Evolutionary conservation across 208 protist species (phyloP).

Genomic region (Tetramitus jugosus): DNA sequence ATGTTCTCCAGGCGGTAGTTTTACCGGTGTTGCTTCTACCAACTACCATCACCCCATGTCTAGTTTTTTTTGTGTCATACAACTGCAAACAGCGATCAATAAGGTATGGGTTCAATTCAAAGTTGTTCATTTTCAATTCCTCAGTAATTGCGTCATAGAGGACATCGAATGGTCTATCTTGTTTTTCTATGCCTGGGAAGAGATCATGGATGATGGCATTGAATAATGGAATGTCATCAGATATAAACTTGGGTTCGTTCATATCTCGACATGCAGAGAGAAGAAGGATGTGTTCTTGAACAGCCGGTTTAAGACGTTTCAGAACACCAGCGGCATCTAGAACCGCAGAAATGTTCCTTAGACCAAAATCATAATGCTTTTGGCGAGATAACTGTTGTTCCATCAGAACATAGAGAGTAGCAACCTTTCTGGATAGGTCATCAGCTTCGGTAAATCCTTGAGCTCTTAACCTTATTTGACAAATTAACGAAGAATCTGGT

Average conservation of each 20-base stretch:
- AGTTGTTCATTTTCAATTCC: conserved; percentile 55
- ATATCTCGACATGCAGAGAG: conserved; percentile 89
- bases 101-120: conserved; percentile 68
- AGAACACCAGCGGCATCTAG: conserved; percentile 85
- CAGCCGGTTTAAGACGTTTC: conserved; percentile 70
- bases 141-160: conserved; percentile 68
- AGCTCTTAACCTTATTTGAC: conserved; percentile 92
- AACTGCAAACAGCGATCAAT: conserved; percentile 85
- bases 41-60: conserved; percentile 96
- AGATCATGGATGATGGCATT: conserved; percentile 84
- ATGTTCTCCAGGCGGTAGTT: conserved; percentile 80
- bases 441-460: conserved; percentile 90
- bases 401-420: conserved; percentile 89
- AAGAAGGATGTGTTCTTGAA: conserved; percentile 85
- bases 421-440: conserved; percentile 85
- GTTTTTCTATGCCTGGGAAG: conserved; percentile 81
- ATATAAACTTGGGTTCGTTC: conserved; percentile 93
- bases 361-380: conserved; percentile 95
- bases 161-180: conserved; percentile 57
- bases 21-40: conserved; percentile 87
- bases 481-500: conserved; percentile 92
- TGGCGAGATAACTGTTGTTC: conserved; percentile 95
- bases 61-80: conserved; percentile 86
- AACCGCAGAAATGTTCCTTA: conserved; percentile 93
- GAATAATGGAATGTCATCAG: conserved; percentile 91